phyloP scores from a whole-genome alignment of 768 basidiomycete species.

The Amanita pseudoporphyria region DNA sequence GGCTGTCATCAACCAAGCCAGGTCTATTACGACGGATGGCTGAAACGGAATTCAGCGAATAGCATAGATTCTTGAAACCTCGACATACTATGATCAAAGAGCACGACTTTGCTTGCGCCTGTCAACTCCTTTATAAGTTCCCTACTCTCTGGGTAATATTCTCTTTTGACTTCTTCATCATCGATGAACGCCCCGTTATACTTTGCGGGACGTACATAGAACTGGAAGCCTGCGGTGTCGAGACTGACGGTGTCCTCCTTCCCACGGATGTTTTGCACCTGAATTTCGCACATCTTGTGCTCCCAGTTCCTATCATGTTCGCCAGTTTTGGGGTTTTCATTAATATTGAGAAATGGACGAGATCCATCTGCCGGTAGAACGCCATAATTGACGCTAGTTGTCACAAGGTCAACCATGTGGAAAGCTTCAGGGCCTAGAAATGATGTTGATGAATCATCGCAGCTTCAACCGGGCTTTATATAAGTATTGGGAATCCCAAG shows the following conservation, averaged over 20 bases:
- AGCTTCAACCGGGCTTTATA: too few species aligned
- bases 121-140: conserved; percentile 50
- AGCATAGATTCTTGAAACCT: neutral
- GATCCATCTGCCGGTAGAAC: conserved; percentile 17
- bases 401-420: too few species aligned
- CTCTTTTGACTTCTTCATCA: conserved; percentile 38
- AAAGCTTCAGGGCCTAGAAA: too few species aligned
- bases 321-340: neutral
- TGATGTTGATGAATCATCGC: too few species aligned
- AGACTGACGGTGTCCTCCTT: conserved; percentile 34
- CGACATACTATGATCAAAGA: conserved; percentile 43
- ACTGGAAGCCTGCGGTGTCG: conserved; percentile 45
- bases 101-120: conserved; percentile 44
- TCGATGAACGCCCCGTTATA: conserved; percentile 28
- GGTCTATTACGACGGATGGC: conserved; percentile 39
- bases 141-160: conserved; percentile 57
- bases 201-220: conserved; percentile 22
- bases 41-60: conserved; percentile 8
- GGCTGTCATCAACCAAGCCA: conserved; percentile 22
- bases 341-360: conserved; percentile 15
- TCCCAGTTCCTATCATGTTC: neutral
- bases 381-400: neutral
- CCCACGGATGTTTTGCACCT: conserved; percentile 45
- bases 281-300: conserved; percentile 18
- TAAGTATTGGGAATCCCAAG: too few species aligned